Conservation (phyloP, 148 eudicot genomes). For the Hydrangea macrophylla region DNA sequence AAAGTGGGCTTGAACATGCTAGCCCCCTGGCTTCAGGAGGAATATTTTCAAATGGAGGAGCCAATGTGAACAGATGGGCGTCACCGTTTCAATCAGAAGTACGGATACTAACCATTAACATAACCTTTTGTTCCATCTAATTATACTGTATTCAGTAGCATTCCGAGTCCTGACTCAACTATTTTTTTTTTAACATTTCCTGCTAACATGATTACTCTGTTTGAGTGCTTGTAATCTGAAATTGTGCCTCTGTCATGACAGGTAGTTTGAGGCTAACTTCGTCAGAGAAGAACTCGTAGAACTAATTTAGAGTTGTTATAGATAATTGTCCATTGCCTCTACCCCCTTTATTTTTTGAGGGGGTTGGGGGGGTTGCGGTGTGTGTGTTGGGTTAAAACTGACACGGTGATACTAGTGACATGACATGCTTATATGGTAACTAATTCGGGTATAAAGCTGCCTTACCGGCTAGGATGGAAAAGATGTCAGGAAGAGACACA, state of each 20-base stretch:
- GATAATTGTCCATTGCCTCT: slow-evolving; percentile 15
- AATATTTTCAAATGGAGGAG: slow-evolving; percentile 85
- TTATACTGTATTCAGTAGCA: slow-evolving; percentile 55
- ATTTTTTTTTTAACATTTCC: slow-evolving; percentile 34
- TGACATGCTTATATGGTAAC: not conserved
- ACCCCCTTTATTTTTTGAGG: too few relatives aligned
- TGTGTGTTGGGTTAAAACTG: too few relatives aligned
- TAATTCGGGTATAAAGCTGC: slow-evolving; percentile 1
- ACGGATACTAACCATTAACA: slow-evolving; percentile 99
- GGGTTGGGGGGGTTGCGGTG: too few relatives aligned
- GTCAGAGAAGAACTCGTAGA: slow-evolving; percentile 29
- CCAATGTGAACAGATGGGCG: slow-evolving; percentile 95
- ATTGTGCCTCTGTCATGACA: slow-evolving; percentile 45
- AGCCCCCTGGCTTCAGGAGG: slow-evolving; percentile 99
- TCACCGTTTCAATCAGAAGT: slow-evolving; percentile 98
- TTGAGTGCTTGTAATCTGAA: slow-evolving; percentile 30
- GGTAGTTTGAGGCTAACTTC: slow-evolving; percentile 75
- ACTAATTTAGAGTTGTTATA: slow-evolving; percentile 23
- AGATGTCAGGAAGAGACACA: not conserved
- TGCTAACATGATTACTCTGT: slow-evolving; percentile 51
- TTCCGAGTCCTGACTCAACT: slow-evolving; percentile 49
- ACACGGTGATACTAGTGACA: slow-evolving; percentile 2
- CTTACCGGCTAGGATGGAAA: not conserved
- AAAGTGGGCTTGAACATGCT: slow-evolving; percentile 96
- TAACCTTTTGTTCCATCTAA: slow-evolving; percentile 66